A percentile compares a stretch with the other conserved stretches of the same genome.
phyloP scores from a whole-genome alignment of 768 basidiomycete species.

The Candolleomyces aberdarensis region DNA sequence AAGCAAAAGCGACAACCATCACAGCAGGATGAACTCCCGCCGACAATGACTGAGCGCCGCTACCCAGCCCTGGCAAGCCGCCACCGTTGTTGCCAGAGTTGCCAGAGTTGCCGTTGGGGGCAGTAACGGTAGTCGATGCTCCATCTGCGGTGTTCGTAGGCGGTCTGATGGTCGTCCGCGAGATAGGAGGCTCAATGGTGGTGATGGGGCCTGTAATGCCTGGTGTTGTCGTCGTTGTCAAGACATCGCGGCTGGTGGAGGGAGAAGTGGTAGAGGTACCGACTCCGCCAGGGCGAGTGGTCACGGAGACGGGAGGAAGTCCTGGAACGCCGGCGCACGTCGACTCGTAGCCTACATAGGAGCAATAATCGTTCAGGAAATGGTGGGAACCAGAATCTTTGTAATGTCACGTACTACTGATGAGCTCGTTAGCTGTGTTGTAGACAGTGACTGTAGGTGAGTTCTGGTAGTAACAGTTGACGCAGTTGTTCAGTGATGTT shows the following conservation, averaged over 20 bases:
- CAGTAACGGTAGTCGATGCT: neutral
- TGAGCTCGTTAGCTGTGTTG: constrained; percentile 18
- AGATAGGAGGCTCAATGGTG: neutral
- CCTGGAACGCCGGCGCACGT: neutral
- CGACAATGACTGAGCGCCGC: neutral
- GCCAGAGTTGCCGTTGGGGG: neutral
- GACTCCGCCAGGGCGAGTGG: neutral
- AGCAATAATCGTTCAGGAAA: neutral
- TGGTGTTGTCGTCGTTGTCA: neutral
- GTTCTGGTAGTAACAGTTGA: constrained; percentile 24
- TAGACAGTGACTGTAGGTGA: constrained; percentile 13
- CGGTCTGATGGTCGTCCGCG: neutral
- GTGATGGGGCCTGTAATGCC: neutral
- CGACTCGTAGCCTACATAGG: neutral
- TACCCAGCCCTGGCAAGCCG: neutral
- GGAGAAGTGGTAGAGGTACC: neutral
- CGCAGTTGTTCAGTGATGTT: constrained; percentile 22
- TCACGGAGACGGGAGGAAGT: constrained; percentile 4
- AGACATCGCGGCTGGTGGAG: neutral
- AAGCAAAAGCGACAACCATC: neutral
- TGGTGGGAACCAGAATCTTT: neutral
- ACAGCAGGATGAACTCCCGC: neutral
- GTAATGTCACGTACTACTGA: constrained; percentile 19
- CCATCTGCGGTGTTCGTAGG: neutral
- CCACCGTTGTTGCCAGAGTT: too few species aligned